phyloP scores from a whole-genome alignment of 2,329 filamentous ascomycete genomes.

The Purpureocillium lavendulum region DNA sequence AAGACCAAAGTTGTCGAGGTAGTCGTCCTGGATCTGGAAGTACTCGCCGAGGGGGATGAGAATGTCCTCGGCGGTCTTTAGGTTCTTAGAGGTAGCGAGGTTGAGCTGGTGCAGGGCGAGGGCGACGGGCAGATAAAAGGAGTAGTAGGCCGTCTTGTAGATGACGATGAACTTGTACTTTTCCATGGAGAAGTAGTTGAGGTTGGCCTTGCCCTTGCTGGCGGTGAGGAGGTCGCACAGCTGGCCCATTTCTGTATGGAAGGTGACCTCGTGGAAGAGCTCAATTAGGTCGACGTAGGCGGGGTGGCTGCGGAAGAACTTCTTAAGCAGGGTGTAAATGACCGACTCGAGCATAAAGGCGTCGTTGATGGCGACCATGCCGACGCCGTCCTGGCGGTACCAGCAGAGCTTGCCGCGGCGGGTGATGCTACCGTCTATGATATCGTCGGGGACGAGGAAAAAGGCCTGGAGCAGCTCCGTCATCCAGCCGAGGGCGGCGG shows the following conservation, averaged over 20 bases:
- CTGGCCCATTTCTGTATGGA: constrained; percentile 94
- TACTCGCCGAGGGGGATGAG: constrained; percentile 97
- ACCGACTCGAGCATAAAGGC: constrained; percentile 87
- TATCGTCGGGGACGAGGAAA: constrained; percentile 97
- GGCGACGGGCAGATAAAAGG: constrained; percentile 94
- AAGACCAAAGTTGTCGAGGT: constrained; percentile 94
- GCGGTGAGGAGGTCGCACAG: constrained; percentile 91
- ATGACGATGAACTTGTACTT: constrained; percentile 99
- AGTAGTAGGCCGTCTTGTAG: constrained; percentile 99
- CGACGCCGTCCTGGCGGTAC: constrained; percentile 84
- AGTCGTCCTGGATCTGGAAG: constrained; percentile 99
- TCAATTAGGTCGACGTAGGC: constrained; percentile 87
- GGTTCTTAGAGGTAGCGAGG: constrained; percentile 78
- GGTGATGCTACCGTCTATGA: constrained; percentile 95
- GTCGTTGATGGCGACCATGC: constrained; percentile 97
- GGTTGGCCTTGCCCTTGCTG: constrained; percentile 85
- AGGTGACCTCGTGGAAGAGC: constrained; percentile 90
- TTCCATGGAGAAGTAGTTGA: constrained; percentile 88
- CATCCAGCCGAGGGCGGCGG: constrained; percentile 89
- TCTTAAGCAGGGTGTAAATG: constrained; percentile 89
- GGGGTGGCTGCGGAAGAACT: constrained; percentile 82
- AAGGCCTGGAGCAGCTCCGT: constrained; percentile 97
- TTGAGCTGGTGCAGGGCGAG: constrained; percentile 81
- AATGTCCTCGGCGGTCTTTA: constrained; percentile 82
- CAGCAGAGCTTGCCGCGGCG: constrained; percentile 92